Conservation (phyloP, 1,284 basidiomycete species). For the Ustilago bromivora region DNA sequence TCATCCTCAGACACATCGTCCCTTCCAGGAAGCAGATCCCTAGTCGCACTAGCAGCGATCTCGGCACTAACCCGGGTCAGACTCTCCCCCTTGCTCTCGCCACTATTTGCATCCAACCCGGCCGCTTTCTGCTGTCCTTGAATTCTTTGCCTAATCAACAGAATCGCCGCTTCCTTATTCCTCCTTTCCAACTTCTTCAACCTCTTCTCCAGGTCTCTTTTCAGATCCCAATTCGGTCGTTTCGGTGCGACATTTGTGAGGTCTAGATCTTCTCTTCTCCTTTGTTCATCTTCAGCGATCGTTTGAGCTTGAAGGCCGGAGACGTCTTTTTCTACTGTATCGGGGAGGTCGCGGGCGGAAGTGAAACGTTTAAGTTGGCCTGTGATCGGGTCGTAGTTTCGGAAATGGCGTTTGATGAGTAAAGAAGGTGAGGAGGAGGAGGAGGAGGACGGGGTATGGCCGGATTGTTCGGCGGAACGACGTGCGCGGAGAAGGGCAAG, state of each 20-base stretch:
- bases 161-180: constrained; percentile 91
- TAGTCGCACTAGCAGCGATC: constrained; percentile 41
- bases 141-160: constrained; percentile 75
- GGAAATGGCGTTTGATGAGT: constrained; percentile 64
- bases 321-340: constrained; percentile 88
- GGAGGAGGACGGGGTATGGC: constrained; percentile 3
- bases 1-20: constrained; percentile 17
- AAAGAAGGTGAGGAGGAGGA: constrained; percentile 6
- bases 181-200: constrained; percentile 86
- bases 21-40: constrained; percentile 9
- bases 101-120: constrained; percentile 18
- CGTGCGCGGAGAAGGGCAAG: constrained; percentile 82
- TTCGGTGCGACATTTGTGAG: constrained; percentile 97
- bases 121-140: constrained; percentile 44
- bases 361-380: constrained; percentile 66
- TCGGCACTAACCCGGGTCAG: constrained; percentile 34
- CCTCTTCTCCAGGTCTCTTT: constrained; percentile 91
- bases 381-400: constrained; percentile 68
- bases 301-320: constrained; percentile 85
- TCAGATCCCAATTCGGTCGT: constrained; percentile 95
- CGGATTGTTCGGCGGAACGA: constrained; percentile 73
- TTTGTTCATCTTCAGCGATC: constrained; percentile 84
- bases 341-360: constrained; percentile 76
- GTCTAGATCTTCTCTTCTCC: constrained; percentile 87
- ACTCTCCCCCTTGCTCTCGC: constrained; percentile 15